Conservation (phyloP, 2,329 filamentous ascomycete genomes). For the Fusarium cyanostomum region DNA sequence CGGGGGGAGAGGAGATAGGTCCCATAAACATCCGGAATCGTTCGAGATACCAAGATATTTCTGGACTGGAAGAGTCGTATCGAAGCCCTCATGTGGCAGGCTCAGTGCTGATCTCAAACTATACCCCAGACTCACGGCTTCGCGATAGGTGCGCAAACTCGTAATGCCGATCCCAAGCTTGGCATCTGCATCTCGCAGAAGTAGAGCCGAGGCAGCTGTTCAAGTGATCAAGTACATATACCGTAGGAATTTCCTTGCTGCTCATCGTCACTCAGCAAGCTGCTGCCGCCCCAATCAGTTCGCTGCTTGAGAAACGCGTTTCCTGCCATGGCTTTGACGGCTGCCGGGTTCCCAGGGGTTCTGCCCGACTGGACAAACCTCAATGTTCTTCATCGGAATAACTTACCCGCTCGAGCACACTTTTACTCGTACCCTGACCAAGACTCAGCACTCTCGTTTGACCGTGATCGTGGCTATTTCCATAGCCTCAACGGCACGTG, state of each 20-base stretch:
- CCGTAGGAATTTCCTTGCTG: neutral
- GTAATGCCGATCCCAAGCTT: constrained; percentile 12
- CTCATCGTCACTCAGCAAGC: neutral
- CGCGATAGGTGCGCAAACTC: constrained; percentile 24
- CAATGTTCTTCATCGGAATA: constrained; percentile 11
- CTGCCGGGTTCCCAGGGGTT: constrained; percentile 6
- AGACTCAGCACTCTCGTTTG: constrained; percentile 1
- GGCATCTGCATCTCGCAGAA: neutral
- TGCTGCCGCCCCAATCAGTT: neutral
- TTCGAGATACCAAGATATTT: neutral
- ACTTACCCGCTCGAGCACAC: constrained; percentile 17
- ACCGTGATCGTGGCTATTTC: neutral
- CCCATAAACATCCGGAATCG: neutral
- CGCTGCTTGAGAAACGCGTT: neutral
- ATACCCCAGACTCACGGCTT: neutral
- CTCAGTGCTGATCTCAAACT: constrained; percentile 11
- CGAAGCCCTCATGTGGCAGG: neutral
- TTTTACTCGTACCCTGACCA: constrained; percentile 21
- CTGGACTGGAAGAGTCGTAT: neutral
- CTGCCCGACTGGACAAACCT: constrained; percentile 19
- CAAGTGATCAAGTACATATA: neutral
- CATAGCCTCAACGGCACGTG: constrained; percentile 19
- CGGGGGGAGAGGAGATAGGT: constrained; percentile 10
- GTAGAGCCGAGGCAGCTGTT: neutral
- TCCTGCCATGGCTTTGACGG: constrained; percentile 3